Percentiles rank a stretch among this genome's conserved stretches.
These are phyloP conservation scores for Kodamaea restingae DNA, from an alignment of 805 yeast species.

Conservation along the genomic window DNA sequence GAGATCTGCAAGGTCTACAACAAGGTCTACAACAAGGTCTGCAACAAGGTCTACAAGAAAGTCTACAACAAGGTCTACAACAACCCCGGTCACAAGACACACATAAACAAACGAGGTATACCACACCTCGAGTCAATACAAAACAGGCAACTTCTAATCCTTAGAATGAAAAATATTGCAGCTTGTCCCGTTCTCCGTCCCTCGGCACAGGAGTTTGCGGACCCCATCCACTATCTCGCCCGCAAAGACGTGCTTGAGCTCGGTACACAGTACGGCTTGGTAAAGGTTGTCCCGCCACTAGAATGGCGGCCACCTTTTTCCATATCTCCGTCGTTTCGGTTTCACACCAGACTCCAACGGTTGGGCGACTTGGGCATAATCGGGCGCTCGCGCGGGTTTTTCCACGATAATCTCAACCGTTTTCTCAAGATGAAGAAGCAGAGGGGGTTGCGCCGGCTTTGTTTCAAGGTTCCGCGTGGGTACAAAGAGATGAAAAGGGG, in stretches of 20 bases:
- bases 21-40: no score
- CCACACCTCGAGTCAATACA: no score
- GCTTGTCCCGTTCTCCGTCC: slow-evolving; percentile 46
- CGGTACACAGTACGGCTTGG: slow-evolving; percentile 48
- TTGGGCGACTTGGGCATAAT: slow-evolving; percentile 59
- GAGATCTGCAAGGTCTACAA: no score
- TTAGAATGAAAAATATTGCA: background rate
- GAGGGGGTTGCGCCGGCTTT: slow-evolving; percentile 12
- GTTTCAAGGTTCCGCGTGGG: slow-evolving; percentile 1
- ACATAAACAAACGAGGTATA: no score
- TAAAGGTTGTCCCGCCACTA: slow-evolving; percentile 50
- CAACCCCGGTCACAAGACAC: no score
- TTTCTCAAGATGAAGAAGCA: slow-evolving; percentile 46
- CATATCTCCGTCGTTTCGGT: slow-evolving; percentile 51
- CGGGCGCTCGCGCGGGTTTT: slow-evolving; percentile 60
- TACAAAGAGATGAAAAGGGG: background rate
- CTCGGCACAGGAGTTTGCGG: slow-evolving; percentile 38
- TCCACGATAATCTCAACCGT: slow-evolving; percentile 57
- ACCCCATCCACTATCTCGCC: slow-evolving; percentile 49
- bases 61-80: no score
- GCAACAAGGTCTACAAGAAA: no score
- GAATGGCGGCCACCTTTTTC: slow-evolving; percentile 56
- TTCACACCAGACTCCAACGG: slow-evolving; percentile 67
- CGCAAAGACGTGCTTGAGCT: slow-evolving; percentile 34
- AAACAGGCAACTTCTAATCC: background rate